Conservation (phyloP, 2,329 filamentous ascomycete species). For the Colletotrichum echinochloae region DNA sequence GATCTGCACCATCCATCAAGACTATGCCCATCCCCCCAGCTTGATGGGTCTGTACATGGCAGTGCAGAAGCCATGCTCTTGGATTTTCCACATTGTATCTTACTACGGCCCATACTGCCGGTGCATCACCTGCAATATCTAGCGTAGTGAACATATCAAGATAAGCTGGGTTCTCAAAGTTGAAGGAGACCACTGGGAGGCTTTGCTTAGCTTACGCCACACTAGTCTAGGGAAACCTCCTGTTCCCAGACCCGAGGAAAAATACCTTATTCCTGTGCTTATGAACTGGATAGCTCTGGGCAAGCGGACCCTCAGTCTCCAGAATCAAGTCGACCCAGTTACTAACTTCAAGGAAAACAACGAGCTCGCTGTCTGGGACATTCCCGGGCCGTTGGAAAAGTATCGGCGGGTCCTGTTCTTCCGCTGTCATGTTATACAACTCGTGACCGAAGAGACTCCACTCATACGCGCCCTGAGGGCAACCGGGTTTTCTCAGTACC, state of each 20-base stretch:
- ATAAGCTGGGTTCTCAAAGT: slow-evolving; percentile 55
- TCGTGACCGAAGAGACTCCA: slow-evolving; percentile 13
- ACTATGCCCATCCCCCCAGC: slow-evolving; percentile 60
- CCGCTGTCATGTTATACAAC: slow-evolving; percentile 11
- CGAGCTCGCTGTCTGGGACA: background rate
- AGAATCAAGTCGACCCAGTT: slow-evolving; percentile 23
- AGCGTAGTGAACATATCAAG: slow-evolving; percentile 48
- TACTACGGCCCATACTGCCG: slow-evolving; percentile 52
- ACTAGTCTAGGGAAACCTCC: background rate
- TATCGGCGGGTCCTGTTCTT: slow-evolving; percentile 1
- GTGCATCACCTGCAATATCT: slow-evolving; percentile 16
- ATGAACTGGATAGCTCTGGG: slow-evolving; percentile 1
- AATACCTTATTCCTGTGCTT: slow-evolving; percentile 25
- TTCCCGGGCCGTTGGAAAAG: background rate
- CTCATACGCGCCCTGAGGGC: slow-evolving; percentile 18
- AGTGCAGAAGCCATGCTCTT: slow-evolving; percentile 62
- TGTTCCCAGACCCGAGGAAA: background rate
- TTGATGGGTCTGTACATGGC: slow-evolving; percentile 62
- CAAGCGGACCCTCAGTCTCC: slow-evolving; percentile 16
- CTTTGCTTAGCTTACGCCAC: slow-evolving; percentile 7
- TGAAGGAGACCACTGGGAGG: slow-evolving; percentile 49
- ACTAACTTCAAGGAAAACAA: background rate
- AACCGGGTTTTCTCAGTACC: slow-evolving; percentile 5
- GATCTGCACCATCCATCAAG: slow-evolving; percentile 60
- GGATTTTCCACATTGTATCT: slow-evolving; percentile 60